Conservation (phyloP, 768 basidiomycete genomes). For the Lepiota venenata region DNA sequence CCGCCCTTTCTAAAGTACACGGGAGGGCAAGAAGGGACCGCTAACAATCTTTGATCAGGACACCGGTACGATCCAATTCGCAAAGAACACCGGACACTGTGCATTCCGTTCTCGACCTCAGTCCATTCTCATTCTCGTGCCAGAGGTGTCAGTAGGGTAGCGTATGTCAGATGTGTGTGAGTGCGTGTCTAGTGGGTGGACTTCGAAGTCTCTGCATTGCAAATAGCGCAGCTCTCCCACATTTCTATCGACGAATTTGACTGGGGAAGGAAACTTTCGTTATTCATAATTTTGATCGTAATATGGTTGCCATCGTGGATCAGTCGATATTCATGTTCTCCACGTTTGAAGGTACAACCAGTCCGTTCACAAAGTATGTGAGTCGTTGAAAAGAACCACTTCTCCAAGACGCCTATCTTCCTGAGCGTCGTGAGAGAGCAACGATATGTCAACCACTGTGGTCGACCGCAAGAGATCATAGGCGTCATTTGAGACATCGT, state of each 20-base stretch:
- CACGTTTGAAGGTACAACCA: slow-evolving; percentile 30
- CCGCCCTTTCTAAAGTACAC: slow-evolving; percentile 38
- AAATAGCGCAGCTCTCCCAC: slow-evolving; percentile 51
- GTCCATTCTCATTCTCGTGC: no score
- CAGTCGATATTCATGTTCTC: slow-evolving; percentile 44
- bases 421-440: slow-evolving; percentile 32
- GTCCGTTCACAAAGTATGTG: slow-evolving; percentile 33
- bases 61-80: no score
- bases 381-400: slow-evolving; percentile 26
- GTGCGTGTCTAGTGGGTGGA: no score
- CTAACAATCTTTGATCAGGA: slow-evolving; percentile 31
- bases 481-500: slow-evolving; percentile 15
- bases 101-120: no score
- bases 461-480: slow-evolving; percentile 38
- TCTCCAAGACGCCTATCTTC: slow-evolving; percentile 41
- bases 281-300: slow-evolving; percentile 19
- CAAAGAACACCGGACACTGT: no score
- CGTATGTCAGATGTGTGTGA: no score
- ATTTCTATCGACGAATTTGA: slow-evolving; percentile 28
- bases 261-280: slow-evolving; percentile 3
- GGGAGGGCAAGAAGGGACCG: slow-evolving; percentile 37
- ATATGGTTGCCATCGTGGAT: slow-evolving; percentile 35
- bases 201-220: slow-evolving; percentile 31
- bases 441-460: slow-evolving; percentile 47
- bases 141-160: no score